Conservation (phyloP, 2,329 filamentous ascomycete genomes). For the Sporothrix pseudoabietina region DNA sequence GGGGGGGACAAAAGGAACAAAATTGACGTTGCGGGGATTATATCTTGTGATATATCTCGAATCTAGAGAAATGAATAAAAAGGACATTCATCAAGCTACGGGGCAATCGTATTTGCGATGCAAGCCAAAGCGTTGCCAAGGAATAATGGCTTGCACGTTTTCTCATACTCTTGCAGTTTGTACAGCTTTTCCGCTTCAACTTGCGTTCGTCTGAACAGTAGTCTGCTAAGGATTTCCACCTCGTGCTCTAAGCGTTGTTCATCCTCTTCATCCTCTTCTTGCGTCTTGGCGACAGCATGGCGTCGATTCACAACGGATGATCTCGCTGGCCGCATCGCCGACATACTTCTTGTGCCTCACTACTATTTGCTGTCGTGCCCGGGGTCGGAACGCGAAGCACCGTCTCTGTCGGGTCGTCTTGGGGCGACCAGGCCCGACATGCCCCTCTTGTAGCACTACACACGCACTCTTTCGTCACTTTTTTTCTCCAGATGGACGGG, state of each 20-base stretch:
- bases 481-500: background rate
- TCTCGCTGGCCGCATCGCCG: background rate
- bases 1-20: background rate
- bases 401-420: background rate
- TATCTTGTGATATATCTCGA: background rate
- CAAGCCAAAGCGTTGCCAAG: slow-evolving; percentile 1
- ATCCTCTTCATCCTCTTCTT: background rate
- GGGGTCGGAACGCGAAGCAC: slow-evolving; percentile 1
- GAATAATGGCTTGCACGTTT: background rate
- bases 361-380: background rate
- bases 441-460: background rate
- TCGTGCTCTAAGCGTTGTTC: slow-evolving; percentile 2
- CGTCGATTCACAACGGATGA: background rate
- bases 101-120: background rate
- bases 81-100: background rate
- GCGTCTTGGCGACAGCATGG: background rate
- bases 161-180: background rate
- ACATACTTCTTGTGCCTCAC: background rate
- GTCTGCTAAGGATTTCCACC: background rate
- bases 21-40: background rate
- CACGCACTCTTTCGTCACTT: slow-evolving; percentile 7
- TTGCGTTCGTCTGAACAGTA: slow-evolving; percentile 13
- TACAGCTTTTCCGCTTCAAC: background rate
- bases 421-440: background rate
- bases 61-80: background rate